phyloP scores from a whole-genome alignment of 2,329 filamentous ascomycete species.

The Aspergillus arachidicola region DNA sequence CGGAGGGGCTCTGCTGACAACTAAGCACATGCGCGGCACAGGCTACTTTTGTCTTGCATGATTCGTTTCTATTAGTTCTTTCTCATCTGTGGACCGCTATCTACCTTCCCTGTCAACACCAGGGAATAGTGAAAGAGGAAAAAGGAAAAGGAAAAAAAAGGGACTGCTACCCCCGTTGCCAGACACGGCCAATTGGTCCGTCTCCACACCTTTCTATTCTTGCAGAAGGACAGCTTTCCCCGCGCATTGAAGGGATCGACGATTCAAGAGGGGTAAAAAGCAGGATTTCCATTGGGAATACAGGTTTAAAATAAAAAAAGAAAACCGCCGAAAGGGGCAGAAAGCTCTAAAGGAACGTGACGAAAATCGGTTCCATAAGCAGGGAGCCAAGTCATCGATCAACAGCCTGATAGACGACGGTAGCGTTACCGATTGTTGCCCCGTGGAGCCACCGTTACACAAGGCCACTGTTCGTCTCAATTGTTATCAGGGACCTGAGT shows the following conservation, averaged over 20 bases:
- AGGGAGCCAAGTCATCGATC: slow-evolving; percentile 18
- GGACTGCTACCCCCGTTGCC: slow-evolving; percentile 19
- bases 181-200: slow-evolving; percentile 32
- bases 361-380: slow-evolving; percentile 18
- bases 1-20: slow-evolving; percentile 28
- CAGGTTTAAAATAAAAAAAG: slow-evolving; percentile 21
- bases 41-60: slow-evolving; percentile 29
- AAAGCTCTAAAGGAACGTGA: slow-evolving; percentile 17
- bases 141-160: slow-evolving; percentile 5
- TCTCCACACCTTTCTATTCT: slow-evolving; percentile 29
- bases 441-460: slow-evolving; percentile 25
- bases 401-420: slow-evolving; percentile 13
- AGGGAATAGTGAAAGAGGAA: not conserved
- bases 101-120: slow-evolving; percentile 2
- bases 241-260: slow-evolving; percentile 35
- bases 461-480: slow-evolving; percentile 22
- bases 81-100: slow-evolving; percentile 10
- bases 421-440: slow-evolving; percentile 13
- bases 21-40: slow-evolving; percentile 32
- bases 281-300: slow-evolving; percentile 23
- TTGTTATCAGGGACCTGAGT: slow-evolving; percentile 28
- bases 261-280: slow-evolving; percentile 29
- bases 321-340: slow-evolving; percentile 18
- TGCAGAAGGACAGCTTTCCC: slow-evolving; percentile 38
- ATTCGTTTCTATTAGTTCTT: slow-evolving; percentile 12